Conservation (phyloP, 352 stramenopile species). For the Hyaloperonospora brassicae region DNA sequence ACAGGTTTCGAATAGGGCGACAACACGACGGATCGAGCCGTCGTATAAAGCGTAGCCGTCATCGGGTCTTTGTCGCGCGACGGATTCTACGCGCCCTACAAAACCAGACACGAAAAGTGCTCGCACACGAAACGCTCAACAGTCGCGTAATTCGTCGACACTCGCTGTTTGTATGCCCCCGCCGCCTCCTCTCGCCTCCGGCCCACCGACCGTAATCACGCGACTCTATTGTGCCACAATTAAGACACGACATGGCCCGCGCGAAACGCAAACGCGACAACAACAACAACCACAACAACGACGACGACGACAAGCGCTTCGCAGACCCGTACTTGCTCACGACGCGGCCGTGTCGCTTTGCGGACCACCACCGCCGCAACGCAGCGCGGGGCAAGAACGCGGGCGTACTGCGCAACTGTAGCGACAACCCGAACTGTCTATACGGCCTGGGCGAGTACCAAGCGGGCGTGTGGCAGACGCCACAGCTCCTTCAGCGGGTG, state of each 20-base stretch:
- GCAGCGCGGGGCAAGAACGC: slow-evolving; percentile 36
- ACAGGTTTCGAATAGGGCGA: too few relatives aligned
- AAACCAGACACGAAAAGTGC: too few relatives aligned
- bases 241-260: slow-evolving; percentile 8
- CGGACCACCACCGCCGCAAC: slow-evolving; percentile 48
- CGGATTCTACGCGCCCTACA: too few relatives aligned
- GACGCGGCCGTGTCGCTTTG: slow-evolving; percentile 35
- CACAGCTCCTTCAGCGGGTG: slow-evolving; percentile 40
- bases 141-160: too few relatives aligned
- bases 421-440: slow-evolving; percentile 80
- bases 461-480: slow-evolving; percentile 62
- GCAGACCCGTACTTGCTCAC: slow-evolving; percentile 51
- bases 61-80: too few relatives aligned
- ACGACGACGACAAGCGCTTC: slow-evolving; percentile 23
- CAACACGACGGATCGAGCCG: too few relatives aligned
- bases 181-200: too few relatives aligned
- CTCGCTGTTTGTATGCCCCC: too few relatives aligned
- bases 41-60: too few relatives aligned
- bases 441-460: slow-evolving; percentile 75
- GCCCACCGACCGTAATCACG: too few relatives aligned
- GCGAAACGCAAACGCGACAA: slow-evolving; percentile 53
- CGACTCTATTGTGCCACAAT: too few relatives aligned
- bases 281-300: slow-evolving; percentile 1
- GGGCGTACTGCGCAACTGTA: slow-evolving; percentile 50
- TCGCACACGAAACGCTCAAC: too few relatives aligned